Base-by-base conservation (phyloP, 2,329 filamentous ascomycete genomes). In the Aschersonia sp. region DNA sequence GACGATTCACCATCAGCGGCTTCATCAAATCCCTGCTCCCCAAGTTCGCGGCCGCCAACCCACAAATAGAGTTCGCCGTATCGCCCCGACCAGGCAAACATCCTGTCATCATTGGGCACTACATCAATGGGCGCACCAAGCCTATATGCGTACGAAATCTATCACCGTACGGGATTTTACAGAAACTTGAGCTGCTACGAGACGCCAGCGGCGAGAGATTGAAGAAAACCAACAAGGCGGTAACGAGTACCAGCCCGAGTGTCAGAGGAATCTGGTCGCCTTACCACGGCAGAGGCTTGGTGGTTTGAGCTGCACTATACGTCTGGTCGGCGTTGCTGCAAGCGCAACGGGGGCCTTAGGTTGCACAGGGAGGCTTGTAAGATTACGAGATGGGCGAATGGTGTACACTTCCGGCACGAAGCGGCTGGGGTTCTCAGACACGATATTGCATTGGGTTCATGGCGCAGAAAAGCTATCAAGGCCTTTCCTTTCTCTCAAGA, bases 71-170 rank as follows among this genome's bases (percentile, higher is more conserved):
- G 69, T 87, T 98, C 68, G 80, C 79, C 59, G 80, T 98, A 51
- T 94, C 89, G 40, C 92, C 90, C 14, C 83, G 89, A 55, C 90
- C 89, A n/a, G 73, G 81, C 57, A 85, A 85, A 61, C 90, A 97
- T 67, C 92, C 92, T 39, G 79, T 95, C 52, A 79, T 98, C 58
- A 80, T 83, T 57, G 92, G 87, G 49, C 78, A 87, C 66, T 98
- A 94, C 68, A 87, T 97, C 72, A 97, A 96, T 64, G 89, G 90
- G 52, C 76, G 80, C 31, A 75, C 84, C 52, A 92, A 92, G 65
- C 77, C 87, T 8, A 79, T 97, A 46, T 96, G 89, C 64, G 88
- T 97, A 49, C 79, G 84, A 56, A 97, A 95, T 58, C 66, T 96
- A 61, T 81, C 88, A 56, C 78, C 81, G 32, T 77, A 83, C 51